Conservation (phyloP, 495 filamentous ascomycete genomes). For the Astrothelium macrocarpum region DNA sequence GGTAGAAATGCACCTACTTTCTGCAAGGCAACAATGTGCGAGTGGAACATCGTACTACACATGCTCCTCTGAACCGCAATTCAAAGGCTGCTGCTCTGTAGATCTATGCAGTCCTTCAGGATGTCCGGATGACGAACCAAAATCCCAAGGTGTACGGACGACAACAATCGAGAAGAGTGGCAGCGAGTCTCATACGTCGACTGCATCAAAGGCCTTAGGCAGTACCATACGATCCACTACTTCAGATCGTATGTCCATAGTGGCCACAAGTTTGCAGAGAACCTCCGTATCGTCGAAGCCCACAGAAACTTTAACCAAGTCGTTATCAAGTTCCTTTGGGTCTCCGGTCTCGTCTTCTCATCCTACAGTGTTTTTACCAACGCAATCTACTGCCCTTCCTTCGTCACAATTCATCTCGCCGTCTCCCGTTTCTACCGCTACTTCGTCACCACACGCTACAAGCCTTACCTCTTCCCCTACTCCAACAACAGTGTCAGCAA, state of each 20-base stretch:
- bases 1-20: neutral
- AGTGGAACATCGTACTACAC: neutral
- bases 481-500: neutral
- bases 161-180: neutral
- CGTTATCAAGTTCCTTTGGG: neutral
- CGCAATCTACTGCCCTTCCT: neutral
- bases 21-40: neutral
- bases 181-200: neutral
- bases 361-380: neutral
- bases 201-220: neutral
- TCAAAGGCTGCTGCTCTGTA: neutral
- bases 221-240: neutral
- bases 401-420: neutral
- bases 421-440: neutral
- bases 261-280: neutral
- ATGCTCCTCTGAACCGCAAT: neutral
- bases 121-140: neutral
- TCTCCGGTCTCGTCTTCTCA: neutral
- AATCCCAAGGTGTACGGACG: neutral
- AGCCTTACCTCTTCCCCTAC: neutral
- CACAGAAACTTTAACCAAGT: neutral
- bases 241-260: neutral
- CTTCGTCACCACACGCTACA: neutral
- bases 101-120: conserved; percentile 1
- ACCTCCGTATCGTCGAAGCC: neutral